Conservation (phyloP, 2,329 filamentous ascomycete genomes). For the Lecanicillium sp. region DNA sequence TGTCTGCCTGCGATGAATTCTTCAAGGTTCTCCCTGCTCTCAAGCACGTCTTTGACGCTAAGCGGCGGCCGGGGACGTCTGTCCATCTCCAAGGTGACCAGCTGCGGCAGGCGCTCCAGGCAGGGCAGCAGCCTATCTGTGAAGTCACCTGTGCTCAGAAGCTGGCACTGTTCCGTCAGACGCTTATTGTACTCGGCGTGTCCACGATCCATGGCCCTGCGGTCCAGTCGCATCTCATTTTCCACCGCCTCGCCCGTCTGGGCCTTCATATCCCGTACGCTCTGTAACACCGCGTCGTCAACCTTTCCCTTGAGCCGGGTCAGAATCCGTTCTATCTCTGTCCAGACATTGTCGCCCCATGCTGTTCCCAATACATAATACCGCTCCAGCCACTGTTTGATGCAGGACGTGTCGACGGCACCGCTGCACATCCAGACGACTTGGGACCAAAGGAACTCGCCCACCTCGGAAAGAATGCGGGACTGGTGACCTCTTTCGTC, state of each 20-base stretch:
- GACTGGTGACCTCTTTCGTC: background rate
- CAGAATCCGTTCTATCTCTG: too few species aligned
- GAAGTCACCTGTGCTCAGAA: background rate
- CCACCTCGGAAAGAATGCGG: background rate
- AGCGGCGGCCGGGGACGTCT: background rate
- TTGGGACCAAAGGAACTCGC: background rate
- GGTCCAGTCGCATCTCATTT: too few species aligned
- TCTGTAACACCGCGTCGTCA: too few species aligned
- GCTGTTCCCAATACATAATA: too few species aligned
- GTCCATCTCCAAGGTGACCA: background rate
- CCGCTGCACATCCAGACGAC: too few species aligned
- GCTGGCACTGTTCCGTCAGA: background rate
- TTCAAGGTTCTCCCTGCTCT: background rate
- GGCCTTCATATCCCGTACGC: too few species aligned
- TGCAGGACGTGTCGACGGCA: too few species aligned
- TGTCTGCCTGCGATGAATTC: background rate
- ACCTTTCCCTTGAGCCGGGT: too few species aligned
- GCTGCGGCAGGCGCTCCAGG: background rate
- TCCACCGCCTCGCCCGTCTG: too few species aligned
- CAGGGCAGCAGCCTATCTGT: background rate
- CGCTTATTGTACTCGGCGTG: background rate
- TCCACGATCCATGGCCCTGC: background rate
- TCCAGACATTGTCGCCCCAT: too few species aligned
- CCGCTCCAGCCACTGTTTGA: too few species aligned
- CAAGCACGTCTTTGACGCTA: background rate